These are phyloP conservation scores for Trametes maxima DNA, from an alignment of 768 basidiomycete genomes.

Conservation along the genomic window DNA sequence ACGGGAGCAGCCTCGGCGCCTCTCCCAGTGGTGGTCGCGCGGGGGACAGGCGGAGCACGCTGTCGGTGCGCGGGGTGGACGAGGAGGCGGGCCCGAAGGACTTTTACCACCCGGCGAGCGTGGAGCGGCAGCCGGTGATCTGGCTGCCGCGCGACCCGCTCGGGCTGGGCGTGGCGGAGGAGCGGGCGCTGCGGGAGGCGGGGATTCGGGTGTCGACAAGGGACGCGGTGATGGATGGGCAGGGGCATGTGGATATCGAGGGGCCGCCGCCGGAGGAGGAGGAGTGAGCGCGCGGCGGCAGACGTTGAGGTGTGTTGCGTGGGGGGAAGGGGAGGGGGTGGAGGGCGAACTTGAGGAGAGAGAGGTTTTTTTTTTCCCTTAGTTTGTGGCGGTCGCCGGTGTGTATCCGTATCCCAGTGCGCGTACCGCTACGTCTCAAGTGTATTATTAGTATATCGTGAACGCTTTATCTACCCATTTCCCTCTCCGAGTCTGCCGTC, in stretches of 20 bases:
- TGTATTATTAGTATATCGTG: not conserved
- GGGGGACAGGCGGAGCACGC: not conserved
- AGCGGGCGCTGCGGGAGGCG: conserved; percentile 49
- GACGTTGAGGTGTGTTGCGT: not conserved
- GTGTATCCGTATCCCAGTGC: not conserved
- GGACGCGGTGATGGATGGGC: conserved; percentile 60
- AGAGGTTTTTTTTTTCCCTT: not conserved
- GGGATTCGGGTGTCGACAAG: conserved; percentile 53
- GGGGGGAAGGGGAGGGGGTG: not conserved
- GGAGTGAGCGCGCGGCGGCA: conserved; percentile 8
- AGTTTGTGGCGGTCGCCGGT: too few relatives aligned
- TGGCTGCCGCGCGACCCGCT: conserved; percentile 83
- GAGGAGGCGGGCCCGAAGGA: conserved; percentile 47
- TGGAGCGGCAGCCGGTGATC: conserved; percentile 71
- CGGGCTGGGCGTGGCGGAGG: conserved; percentile 70
- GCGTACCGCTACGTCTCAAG: not conserved
- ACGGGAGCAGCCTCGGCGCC: not conserved
- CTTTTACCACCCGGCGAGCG: conserved; percentile 86
- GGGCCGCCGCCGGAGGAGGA: conserved; percentile 44
- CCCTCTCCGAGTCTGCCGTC: not conserved
- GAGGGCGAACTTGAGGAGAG: not conserved
- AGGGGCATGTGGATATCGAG: conserved; percentile 59
- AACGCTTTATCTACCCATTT: not conserved
- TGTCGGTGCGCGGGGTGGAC: conserved; percentile 27
- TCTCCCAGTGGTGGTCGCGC: not conserved